A percentile compares a stretch with the other conserved stretches of the same genome.
These are phyloP conservation scores for Phlebiopsis flavidoalba DNA, from an alignment of 768 basidiomycete genomes.

Conservation along the genomic window DNA sequence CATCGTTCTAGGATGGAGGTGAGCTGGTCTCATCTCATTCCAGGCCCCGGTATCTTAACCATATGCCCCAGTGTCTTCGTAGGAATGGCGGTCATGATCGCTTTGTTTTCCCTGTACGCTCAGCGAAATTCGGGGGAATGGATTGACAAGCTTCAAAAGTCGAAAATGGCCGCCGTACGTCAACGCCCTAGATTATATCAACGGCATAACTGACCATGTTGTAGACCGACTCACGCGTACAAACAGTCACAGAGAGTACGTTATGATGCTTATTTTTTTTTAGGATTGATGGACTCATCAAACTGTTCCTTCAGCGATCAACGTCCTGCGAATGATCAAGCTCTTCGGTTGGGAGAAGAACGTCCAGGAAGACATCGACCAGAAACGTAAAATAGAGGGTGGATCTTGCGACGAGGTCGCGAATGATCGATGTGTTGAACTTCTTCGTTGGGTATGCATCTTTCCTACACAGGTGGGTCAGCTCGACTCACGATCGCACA, in stretches of 20 bases:
- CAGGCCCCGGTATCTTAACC: not conserved
- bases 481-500: constrained; percentile 15
- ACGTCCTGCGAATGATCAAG: constrained; percentile 43
- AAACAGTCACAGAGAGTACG: constrained; percentile 7
- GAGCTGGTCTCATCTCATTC: not conserved
- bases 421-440: constrained; percentile 43
- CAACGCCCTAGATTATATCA: constrained; percentile 9
- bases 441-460: constrained; percentile 34
- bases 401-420: constrained; percentile 42
- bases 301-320: constrained; percentile 14
- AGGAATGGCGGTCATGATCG: constrained; percentile 35
- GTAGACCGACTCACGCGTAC: constrained; percentile 42
- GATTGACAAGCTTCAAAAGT: constrained; percentile 29
- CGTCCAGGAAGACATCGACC: constrained; percentile 44
- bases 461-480: constrained; percentile 34
- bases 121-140: constrained; percentile 34
- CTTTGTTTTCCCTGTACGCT: constrained; percentile 39
- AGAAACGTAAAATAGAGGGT: constrained; percentile 59
- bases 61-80: constrained; percentile 30
- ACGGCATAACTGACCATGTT: not conserved
- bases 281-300: not conserved
- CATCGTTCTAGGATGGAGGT: constrained; percentile 42
- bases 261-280: not conserved
- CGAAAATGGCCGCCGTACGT: constrained; percentile 37
- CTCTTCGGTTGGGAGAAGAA: constrained; percentile 39